Evolutionary conservation across 2,329 filamentous ascomycete genomes (phyloP), one percentile per base, ranked within the genome.

Genomic region (Coniochaeta hoffmannii): DNA sequence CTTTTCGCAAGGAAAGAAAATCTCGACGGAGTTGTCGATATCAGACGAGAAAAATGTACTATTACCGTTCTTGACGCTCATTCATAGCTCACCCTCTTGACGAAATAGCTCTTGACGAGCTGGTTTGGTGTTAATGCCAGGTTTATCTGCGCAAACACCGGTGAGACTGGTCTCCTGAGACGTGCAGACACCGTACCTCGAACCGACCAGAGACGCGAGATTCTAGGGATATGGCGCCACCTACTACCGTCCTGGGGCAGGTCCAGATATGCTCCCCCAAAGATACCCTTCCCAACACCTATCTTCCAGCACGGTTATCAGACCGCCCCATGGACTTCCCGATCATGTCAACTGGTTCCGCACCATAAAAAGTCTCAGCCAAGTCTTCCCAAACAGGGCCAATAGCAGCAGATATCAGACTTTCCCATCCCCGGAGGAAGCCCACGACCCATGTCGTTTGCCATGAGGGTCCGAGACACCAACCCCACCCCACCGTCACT

Each of bases 11-110:
- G 41, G 41, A 46, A 46, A 46, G 38, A 46, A 46, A 46, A 46
- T 26, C 28, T 34, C 49, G 49, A 34, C 14, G 15, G 15, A 41
- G n/a, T 41, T n/a, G 22, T 9, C 17, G 15, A 31, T 31, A 34
- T 14, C 15, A 51, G 32, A 41, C 30, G 19, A 31, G 28, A 28
- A 31, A 50, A 51, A 32, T 51, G 49, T 51, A 51, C 49, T 22
- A 51, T 51, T 51, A 51, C 49, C 30, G 11, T 51, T 51, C 49
- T 51, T 34, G 49, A 51, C 49, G 15, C 49, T 51, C 49, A 19
- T 51, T 51, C 28, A 51, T 51, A 34, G 41, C 41, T 28, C 41
- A 28, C 12, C n/a, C n/a, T 46, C 41, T 46, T 46, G 41, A 46
- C 14, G 41, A 46, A 46, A 51, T 51, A 32, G 49, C 49, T 51